Conservation (phyloP, 129 eudicot genomes). For the Chrysanthemum seticuspe region DNA sequence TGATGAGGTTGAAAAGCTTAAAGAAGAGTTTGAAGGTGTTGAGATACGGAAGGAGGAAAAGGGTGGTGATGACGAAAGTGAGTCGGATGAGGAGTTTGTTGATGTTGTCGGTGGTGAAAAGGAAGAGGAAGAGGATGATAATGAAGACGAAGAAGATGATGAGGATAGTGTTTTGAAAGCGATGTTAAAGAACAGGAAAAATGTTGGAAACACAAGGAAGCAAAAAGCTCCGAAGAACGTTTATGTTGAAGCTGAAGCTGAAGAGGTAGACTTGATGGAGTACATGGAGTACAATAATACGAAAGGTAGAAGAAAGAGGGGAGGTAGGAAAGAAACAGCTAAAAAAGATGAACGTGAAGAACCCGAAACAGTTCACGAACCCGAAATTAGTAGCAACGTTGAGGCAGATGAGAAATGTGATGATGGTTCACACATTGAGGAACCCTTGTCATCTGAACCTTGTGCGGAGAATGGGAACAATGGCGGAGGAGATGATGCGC, state of each 20-base stretch:
- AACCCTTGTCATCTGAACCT: conserved; percentile 36
- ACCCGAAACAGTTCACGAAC: conserved; percentile 17
- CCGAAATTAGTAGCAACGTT: conserved; percentile 23
- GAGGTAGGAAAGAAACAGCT: conserved; percentile 53
- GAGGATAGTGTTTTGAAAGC: conserved; percentile 46
- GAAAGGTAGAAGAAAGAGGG: conserved; percentile 64
- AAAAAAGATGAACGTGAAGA: conserved; percentile 47
- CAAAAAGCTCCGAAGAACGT: conserved; percentile 26
- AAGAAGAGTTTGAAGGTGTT: conserved; percentile 48
- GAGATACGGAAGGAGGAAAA: conserved; percentile 28
- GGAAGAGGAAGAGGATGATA: conserved; percentile 3
- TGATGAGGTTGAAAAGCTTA: conserved; percentile 49
- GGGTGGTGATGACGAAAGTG: conserved; percentile 25
- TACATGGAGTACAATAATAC: conserved; percentile 56
- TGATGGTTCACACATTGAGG: conserved; percentile 33
- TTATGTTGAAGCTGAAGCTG: conserved; percentile 43
- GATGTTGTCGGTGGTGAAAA: conserved; percentile 32
- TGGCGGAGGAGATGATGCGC: conserved; percentile 30
- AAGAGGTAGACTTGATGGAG: conserved; percentile 59
- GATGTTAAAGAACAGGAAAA: conserved; percentile 58
- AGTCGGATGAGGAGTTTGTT: conserved; percentile 42
- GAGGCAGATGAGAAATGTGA: conserved; percentile 33
- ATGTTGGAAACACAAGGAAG: conserved; percentile 29
- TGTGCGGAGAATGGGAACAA: conserved; percentile 33
- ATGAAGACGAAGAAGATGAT: not conserved